These are phyloP conservation scores for Penicillium psychrofluorescens DNA, from an alignment of 495 filamentous ascomycete genomes.

Conservation along the genomic window DNA sequence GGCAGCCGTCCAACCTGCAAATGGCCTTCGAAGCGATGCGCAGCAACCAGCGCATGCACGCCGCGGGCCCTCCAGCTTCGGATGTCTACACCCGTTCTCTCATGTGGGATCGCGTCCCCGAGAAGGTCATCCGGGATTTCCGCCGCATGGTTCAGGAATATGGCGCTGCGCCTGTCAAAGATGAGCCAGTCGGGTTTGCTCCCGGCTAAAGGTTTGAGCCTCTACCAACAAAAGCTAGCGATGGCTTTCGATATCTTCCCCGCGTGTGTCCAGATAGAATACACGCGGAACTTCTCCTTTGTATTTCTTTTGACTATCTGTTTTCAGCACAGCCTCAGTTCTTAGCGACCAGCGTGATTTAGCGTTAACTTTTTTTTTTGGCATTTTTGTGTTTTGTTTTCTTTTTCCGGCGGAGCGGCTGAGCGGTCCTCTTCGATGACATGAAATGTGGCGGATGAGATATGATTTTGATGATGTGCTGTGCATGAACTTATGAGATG, in stretches of 20 bases:
- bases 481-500: no score
- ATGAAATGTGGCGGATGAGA: no score
- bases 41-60: conserved; percentile 35
- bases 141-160: conserved; percentile 71
- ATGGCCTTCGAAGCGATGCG: conserved; percentile 79
- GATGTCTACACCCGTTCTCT: conserved; percentile 90
- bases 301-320: not conserved
- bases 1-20: conserved; percentile 57
- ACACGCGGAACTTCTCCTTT: not conserved
- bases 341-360: conserved; percentile 1
- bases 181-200: not conserved
- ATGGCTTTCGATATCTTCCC: not conserved
- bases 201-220: no score
- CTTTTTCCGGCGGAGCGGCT: no score
- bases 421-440: no score
- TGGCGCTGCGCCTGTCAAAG: conserved; percentile 29
- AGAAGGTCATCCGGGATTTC: conserved; percentile 88
- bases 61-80: conserved; percentile 16
- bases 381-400: conserved; percentile 6
- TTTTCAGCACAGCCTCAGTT: no score
- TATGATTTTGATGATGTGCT: no score
- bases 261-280: not conserved
- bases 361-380: conserved; percentile 19
- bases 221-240: not conserved
- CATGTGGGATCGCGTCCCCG: conserved; percentile 89